A percentile compares a stretch with the other conserved stretches of the same genome.
These are phyloP conservation scores for Aspergillus cejpii DNA, from an alignment of 2,329 filamentous ascomycete species.

Conservation along the genomic window DNA sequence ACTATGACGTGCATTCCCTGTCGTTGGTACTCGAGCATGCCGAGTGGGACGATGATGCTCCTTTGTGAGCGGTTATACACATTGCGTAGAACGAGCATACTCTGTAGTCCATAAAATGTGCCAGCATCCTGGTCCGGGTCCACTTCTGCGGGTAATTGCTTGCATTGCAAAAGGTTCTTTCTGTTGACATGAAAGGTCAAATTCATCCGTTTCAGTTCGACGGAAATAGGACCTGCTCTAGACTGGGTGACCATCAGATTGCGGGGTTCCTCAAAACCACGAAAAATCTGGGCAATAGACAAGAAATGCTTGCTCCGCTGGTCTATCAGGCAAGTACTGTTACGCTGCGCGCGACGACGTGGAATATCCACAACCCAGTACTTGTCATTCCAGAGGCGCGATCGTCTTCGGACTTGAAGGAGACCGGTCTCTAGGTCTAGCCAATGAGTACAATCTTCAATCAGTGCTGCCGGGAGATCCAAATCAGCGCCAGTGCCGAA, in stretches of 20 bases:
- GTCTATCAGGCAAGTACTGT: constrained; percentile 42
- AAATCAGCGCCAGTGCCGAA: constrained; percentile 24
- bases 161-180: constrained; percentile 40
- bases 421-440: constrained; percentile 30
- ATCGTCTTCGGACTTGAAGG: constrained; percentile 49
- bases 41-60: constrained; percentile 52
- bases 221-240: constrained; percentile 23
- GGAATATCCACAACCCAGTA: constrained; percentile 39
- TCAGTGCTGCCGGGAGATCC: constrained; percentile 49
- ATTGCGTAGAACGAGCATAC: constrained; percentile 53
- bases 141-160: constrained; percentile 48
- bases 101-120: constrained; percentile 53
- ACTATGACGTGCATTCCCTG: constrained; percentile 42
- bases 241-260: constrained; percentile 47
- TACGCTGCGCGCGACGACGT: constrained; percentile 22
- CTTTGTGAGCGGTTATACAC: constrained; percentile 35
- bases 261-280: constrained; percentile 43
- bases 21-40: constrained; percentile 27
- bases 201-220: constrained; percentile 50
- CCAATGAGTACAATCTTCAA: constrained; percentile 49
- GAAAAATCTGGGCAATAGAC: constrained; percentile 43
- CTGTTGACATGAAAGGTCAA: constrained; percentile 50
- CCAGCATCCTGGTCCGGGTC: constrained; percentile 55
- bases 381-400: constrained; percentile 38
- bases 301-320: constrained; percentile 41